A percentile compares a stretch with the other conserved stretches of the same genome.
These are phyloP conservation scores for Yamadazyma diospyri DNA, from an alignment of 1,139 yeast genomes.

Conservation along the genomic window DNA sequence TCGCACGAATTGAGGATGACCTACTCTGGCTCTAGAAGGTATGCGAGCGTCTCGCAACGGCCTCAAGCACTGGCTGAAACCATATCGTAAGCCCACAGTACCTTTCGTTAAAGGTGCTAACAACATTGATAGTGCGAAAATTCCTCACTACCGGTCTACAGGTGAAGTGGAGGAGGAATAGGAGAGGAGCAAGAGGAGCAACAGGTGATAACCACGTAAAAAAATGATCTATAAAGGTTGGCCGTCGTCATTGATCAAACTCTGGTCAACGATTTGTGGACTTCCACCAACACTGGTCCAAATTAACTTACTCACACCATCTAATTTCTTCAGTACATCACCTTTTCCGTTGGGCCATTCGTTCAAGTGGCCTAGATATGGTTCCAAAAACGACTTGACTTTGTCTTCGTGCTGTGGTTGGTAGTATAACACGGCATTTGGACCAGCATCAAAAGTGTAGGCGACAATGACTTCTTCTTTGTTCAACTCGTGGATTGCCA, in stretches of 20 bases:
- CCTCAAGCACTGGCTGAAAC: too few relatives aligned
- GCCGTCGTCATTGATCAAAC: conserved; percentile 48
- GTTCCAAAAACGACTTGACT: conserved; percentile 54
- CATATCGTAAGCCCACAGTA: too few relatives aligned
- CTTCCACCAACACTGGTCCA: conserved; percentile 86
- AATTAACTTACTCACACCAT: conserved; percentile 78
- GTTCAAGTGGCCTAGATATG: conserved; percentile 12
- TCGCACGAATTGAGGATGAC: too few relatives aligned
- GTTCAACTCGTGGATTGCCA: conserved; percentile 76
- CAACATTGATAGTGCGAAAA: too few relatives aligned
- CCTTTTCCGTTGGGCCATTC: conserved; percentile 8
- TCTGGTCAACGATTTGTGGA: conserved; percentile 57
- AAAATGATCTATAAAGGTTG: too few relatives aligned
- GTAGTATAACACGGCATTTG: conserved; percentile 94
- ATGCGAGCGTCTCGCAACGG: too few relatives aligned
- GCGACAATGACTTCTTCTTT: conserved; percentile 73
- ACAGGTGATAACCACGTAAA: too few relatives aligned
- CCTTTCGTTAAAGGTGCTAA: too few relatives aligned
- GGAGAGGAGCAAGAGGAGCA: too few relatives aligned
- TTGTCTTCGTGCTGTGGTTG: conserved; percentile 65
- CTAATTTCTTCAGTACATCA: conserved; percentile 32
- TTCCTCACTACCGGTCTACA: too few relatives aligned
- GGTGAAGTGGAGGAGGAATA: too few relatives aligned
- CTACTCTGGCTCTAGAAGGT: too few relatives aligned
- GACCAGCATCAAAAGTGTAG: conserved; percentile 98